Conservation (phyloP, 2,329 filamentous ascomycete genomes). For the Penicillium frequentans region DNA sequence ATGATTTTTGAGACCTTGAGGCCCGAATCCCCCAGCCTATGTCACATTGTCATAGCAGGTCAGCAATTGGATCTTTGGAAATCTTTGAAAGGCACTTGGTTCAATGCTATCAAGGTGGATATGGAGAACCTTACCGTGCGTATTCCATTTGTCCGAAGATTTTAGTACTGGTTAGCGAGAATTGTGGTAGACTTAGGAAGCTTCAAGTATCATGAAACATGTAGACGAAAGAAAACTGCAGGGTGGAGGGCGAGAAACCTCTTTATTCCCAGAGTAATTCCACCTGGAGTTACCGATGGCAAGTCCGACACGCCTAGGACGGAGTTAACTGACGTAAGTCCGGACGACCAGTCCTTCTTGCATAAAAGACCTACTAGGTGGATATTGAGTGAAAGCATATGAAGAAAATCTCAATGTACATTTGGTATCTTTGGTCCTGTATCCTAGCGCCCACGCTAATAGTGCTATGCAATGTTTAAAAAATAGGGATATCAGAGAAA, state of each 20-base stretch:
- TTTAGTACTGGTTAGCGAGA: slow-evolving; percentile 3
- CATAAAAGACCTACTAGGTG: too few species aligned
- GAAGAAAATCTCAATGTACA: neutral
- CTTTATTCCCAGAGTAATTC: neutral
- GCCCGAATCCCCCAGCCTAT: slow-evolving; percentile 10
- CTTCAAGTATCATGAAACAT: slow-evolving; percentile 6
- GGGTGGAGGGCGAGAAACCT: slow-evolving; percentile 6
- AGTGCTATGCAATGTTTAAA: slow-evolving; percentile 8
- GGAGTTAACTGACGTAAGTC: too few species aligned
- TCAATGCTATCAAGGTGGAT: slow-evolving; percentile 7
- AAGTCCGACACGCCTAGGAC: too few species aligned
- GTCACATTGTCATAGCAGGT: slow-evolving; percentile 2
- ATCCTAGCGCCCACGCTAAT: slow-evolving; percentile 18
- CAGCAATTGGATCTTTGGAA: slow-evolving; percentile 7
- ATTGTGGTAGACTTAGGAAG: slow-evolving; percentile 5
- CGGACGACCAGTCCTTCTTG: too few species aligned
- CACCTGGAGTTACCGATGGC: neutral
- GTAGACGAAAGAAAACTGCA: slow-evolving; percentile 3
- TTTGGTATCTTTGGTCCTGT: slow-evolving; percentile 15
- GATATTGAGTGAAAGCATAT: neutral
- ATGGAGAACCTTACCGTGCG: slow-evolving; percentile 5
- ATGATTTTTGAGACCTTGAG: slow-evolving; percentile 13
- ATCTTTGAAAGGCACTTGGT: slow-evolving; percentile 5
- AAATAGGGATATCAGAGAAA: neutral
- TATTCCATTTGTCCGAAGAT: slow-evolving; percentile 6